Evolutionary conservation across 1,139 yeast species (phyloP).

Genomic region (Candida sojae): DNA sequence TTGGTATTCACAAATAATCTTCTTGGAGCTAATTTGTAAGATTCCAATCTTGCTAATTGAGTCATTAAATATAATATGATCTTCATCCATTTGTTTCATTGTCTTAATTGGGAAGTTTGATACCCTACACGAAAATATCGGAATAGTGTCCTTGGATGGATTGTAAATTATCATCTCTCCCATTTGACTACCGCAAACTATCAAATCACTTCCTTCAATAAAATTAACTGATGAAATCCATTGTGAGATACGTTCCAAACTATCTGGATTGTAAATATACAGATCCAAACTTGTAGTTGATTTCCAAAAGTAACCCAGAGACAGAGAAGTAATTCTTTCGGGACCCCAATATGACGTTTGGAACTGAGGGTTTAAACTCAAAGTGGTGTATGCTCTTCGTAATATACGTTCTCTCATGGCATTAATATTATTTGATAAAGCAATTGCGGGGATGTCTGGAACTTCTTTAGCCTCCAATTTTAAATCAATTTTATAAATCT

Average conservation of each 20-base stretch:
- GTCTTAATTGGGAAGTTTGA: slow-evolving; percentile 32
- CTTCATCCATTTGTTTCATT: slow-evolving; percentile 20
- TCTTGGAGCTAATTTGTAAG: slow-evolving; percentile 21
- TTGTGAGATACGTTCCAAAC: slow-evolving; percentile 21
- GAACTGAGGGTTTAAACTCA: slow-evolving; percentile 7
- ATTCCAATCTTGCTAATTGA: slow-evolving; percentile 35
- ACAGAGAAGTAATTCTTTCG: slow-evolving; percentile 19
- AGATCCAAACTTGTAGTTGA: slow-evolving; percentile 18
- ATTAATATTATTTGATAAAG: slow-evolving; percentile 5
- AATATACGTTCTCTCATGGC: slow-evolving; percentile 8
- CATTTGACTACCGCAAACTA: slow-evolving; percentile 37
- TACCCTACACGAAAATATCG: slow-evolving; percentile 19
- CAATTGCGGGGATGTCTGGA: not conserved
- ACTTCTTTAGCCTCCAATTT: not conserved
- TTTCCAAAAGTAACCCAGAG: slow-evolving; percentile 24
- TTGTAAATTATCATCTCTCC: slow-evolving; percentile 30
- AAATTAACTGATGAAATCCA: slow-evolving; percentile 26
- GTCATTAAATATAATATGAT: slow-evolving; percentile 29
- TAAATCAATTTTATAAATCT: slow-evolving; percentile 24
- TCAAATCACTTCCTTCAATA: slow-evolving; percentile 13
- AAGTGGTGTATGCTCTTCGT: slow-evolving; percentile 15
- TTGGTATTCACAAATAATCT: slow-evolving; percentile 21
- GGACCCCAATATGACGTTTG: slow-evolving; percentile 1
- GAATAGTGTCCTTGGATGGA: slow-evolving; percentile 17
- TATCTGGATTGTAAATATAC: slow-evolving; percentile 20